phyloP scores from a whole-genome alignment of 768 basidiomycete genomes.

The Antrodiella citrinella region DNA sequence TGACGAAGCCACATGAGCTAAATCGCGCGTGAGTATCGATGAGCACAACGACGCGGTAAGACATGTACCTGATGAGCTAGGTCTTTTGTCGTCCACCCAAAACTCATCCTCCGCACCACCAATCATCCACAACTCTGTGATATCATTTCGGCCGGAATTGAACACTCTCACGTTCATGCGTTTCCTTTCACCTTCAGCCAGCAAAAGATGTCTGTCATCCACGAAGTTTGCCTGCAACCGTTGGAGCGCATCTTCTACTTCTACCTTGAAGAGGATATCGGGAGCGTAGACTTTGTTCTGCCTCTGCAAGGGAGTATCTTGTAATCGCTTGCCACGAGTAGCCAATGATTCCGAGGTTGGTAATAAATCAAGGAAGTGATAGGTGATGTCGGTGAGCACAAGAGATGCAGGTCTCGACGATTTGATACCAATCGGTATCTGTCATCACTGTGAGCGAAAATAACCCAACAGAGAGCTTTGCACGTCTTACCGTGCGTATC shows the following conservation, averaged over 20 bases:
- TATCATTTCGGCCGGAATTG: constrained; percentile 54
- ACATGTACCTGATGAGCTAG: constrained; percentile 2
- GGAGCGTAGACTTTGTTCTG: constrained; percentile 64
- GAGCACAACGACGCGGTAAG: no score
- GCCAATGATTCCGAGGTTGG: constrained; percentile 59
- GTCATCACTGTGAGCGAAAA: neutral
- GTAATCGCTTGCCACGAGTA: constrained; percentile 65
- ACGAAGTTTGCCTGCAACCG: constrained; percentile 52
- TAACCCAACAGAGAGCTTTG: neutral
- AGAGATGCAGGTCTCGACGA: constrained; percentile 44
- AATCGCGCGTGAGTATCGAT: neutral
- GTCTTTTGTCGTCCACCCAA: constrained; percentile 32
- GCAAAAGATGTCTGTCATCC: constrained; percentile 39
- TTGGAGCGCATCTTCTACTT: constrained; percentile 59
- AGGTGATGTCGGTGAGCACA: constrained; percentile 47
- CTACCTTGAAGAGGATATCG: constrained; percentile 51
- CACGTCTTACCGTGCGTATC: constrained; percentile 46
- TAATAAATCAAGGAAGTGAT: constrained; percentile 68
- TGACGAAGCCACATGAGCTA: neutral
- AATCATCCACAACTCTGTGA: constrained; percentile 70
- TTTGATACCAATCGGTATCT: constrained; percentile 61
- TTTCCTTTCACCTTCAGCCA: constrained; percentile 66
- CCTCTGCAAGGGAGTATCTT: constrained; percentile 65
- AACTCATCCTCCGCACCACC: constrained; percentile 52
- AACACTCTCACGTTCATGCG: constrained; percentile 46